These are phyloP conservation scores for Macrocybe gigantea DNA, from an alignment of 768 basidiomycete species.

Conservation along the genomic window DNA sequence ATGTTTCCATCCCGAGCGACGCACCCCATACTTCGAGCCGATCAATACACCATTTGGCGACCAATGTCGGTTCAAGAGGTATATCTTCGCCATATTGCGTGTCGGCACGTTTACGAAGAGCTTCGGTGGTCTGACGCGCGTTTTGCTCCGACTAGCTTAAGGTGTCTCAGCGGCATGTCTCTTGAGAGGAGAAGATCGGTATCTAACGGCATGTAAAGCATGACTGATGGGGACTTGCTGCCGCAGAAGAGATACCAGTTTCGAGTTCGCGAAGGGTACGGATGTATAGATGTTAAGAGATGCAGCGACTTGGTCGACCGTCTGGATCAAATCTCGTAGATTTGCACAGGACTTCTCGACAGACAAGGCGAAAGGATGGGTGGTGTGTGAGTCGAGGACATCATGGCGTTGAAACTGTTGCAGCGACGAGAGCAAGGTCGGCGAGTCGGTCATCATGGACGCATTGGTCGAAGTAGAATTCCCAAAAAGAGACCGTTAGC, in stretches of 20 bases:
- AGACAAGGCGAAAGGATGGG: constrained; percentile 39
- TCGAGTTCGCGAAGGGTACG: constrained; percentile 52
- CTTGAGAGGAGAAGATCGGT: constrained; percentile 7
- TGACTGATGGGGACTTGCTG: constrained; percentile 53
- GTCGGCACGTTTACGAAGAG: constrained; percentile 39
- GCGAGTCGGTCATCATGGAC: constrained; percentile 7
- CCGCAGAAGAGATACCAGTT: constrained; percentile 61
- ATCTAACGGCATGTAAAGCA: constrained; percentile 46
- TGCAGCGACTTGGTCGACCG: constrained; percentile 45
- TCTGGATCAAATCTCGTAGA: constrained; percentile 46
- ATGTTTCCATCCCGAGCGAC: constrained; percentile 67
- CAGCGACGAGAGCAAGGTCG: constrained; percentile 33
- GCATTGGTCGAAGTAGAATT: background rate
- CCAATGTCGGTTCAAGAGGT: constrained; percentile 38
- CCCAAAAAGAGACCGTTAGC: too few relatives aligned
- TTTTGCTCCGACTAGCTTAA: constrained; percentile 46
- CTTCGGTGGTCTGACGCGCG: constrained; percentile 40
- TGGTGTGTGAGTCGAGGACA: constrained; percentile 25
- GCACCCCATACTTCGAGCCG: constrained; percentile 58
- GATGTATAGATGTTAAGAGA: constrained; percentile 48
- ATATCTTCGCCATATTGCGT: constrained; percentile 59
- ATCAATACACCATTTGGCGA: constrained; percentile 54
- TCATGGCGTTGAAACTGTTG: constrained; percentile 34
- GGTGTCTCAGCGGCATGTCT: constrained; percentile 9
- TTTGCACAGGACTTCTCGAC: constrained; percentile 35